Conservation (phyloP, 345 rosid species). For the Syzygium aromaticum region DNA sequence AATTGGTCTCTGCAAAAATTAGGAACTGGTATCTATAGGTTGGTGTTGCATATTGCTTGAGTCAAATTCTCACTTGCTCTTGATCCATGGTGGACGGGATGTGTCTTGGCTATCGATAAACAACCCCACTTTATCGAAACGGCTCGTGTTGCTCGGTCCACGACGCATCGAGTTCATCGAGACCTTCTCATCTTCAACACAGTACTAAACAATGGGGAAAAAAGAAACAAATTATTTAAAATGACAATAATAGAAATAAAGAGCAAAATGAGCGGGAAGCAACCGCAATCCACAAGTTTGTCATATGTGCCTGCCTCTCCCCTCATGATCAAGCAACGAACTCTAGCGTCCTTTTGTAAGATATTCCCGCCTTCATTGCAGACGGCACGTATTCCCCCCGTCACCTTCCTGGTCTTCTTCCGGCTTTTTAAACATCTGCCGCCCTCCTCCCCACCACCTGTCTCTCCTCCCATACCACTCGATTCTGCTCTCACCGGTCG, state of each 20-base stretch:
- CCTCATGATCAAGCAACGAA: not conserved
- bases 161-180: not conserved
- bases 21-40: too few relatives aligned
- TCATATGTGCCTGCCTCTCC: not conserved
- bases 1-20: too few relatives aligned
- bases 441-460: not conserved
- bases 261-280: not conserved
- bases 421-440: not conserved
- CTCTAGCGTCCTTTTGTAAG: not conserved
- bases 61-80: not conserved
- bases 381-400: not conserved
- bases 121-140: fast-evolving
- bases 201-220: not conserved
- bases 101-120: not conserved
- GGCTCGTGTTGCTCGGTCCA: fast-evolving
- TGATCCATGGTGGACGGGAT: fast-evolving
- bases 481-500: not conserved
- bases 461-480: not conserved
- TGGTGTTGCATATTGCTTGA: not conserved
- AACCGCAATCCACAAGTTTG: not conserved
- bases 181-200: not conserved
- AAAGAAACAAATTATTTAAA: not conserved
- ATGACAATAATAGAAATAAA: not conserved
- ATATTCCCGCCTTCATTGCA: not conserved
- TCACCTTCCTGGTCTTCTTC: not conserved